phyloP scores from a whole-genome alignment of 106 monocot species.

The Apostasia ramifera region DNA sequence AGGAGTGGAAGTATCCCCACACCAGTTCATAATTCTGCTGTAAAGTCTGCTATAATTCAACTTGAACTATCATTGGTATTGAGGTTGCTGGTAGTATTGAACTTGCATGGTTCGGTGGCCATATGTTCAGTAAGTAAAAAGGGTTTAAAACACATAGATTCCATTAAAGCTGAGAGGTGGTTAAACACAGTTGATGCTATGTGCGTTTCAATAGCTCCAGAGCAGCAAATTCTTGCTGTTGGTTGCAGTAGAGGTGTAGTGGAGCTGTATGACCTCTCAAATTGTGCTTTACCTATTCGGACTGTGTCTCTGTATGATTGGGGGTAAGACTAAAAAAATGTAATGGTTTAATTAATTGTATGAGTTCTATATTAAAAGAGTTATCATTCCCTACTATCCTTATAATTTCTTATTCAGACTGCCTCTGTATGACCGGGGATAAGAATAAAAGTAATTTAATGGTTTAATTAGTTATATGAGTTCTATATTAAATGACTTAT shows the following conservation, averaged over 20 bases:
- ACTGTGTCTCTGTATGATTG: constrained; percentile 89
- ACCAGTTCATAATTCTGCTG: constrained; percentile 15
- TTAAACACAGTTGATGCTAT: constrained; percentile 65
- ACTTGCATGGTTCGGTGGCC: constrained; percentile 67
- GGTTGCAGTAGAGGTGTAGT: constrained; percentile 82
- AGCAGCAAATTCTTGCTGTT: constrained; percentile 90
- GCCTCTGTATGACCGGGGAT: constrained; percentile 97
- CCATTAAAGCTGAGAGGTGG: constrained; percentile 70
- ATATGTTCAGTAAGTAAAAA: constrained; percentile 81
- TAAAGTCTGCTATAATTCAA: constrained; percentile 54
- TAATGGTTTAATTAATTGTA: background rate
- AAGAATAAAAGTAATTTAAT: constrained; percentile 15
- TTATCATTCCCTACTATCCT: background rate
- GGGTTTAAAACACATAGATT: constrained; percentile 57
- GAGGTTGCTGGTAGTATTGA: constrained; percentile 67
- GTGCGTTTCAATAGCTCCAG: constrained; percentile 77
- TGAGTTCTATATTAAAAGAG: background rate
- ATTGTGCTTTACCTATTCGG: constrained; percentile 50
- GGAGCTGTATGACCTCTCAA: constrained; percentile 86
- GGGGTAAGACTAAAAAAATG: constrained; percentile 56
- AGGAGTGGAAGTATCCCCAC: constrained; percentile 6
- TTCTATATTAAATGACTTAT: background rate
- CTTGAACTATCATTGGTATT: constrained; percentile 68
- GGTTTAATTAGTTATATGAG: background rate
- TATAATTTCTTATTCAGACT: constrained; percentile 8